phyloP scores from a whole-genome alignment of 176 grass and related monocot genomes.

The Cocos nucifera region DNA sequence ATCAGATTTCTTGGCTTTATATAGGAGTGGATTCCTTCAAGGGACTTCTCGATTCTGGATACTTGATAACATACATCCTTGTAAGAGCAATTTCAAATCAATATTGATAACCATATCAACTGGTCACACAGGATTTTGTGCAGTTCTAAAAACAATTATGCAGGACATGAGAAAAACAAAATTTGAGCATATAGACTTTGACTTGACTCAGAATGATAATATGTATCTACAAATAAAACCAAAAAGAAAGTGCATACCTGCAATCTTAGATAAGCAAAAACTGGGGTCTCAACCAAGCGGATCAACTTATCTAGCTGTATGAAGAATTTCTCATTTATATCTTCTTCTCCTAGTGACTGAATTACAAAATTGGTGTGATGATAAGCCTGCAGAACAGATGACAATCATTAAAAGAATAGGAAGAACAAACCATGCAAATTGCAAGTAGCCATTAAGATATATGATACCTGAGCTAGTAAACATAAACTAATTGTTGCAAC shows the following conservation, averaged over 20 bases:
- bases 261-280: conserved; percentile 94
- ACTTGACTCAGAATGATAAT: no score
- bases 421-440: conserved; percentile 8
- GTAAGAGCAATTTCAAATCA: no score
- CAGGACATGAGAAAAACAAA: no score
- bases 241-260: conserved; percentile 37
- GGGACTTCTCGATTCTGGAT: no score
- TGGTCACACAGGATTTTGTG: no score
- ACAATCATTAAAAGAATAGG: conserved; percentile 23
- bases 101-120: no score
- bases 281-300: conserved; percentile 85
- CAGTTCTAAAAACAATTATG: no score
- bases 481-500: conserved; percentile 94
- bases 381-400: conserved; percentile 47
- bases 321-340: conserved; percentile 92
- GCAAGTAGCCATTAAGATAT: conserved; percentile 14
- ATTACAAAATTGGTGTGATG: conserved; percentile 77
- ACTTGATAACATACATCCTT: no score
- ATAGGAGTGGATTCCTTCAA: no score
- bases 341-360: conserved; percentile 89
- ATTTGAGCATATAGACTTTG: no score
- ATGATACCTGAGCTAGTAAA: conserved; percentile 78
- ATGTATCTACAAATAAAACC: no score
- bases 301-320: conserved; percentile 91
- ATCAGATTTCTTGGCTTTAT: no score